phyloP scores from a whole-genome alignment of 371 early-diverging fungal species.

The Mortierella sp. region DNA sequence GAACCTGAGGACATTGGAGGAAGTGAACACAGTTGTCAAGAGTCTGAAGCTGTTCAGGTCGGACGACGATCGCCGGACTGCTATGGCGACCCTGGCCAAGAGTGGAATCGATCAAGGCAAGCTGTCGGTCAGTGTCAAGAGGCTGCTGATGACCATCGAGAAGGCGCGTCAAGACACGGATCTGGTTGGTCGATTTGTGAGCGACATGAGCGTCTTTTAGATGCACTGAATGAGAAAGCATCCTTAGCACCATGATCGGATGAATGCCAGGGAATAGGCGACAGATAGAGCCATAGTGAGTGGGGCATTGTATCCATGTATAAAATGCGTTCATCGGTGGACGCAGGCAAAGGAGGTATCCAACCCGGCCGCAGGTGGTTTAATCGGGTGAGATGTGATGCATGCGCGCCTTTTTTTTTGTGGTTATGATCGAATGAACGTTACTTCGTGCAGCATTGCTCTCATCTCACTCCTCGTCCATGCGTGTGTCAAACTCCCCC shows the following conservation, averaged over 20 bases:
- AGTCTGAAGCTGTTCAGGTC: constrained; percentile 67
- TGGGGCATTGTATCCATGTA: no score
- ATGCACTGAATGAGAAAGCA: background rate
- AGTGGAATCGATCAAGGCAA: constrained; percentile 67
- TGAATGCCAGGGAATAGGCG: background rate
- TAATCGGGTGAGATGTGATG: no score
- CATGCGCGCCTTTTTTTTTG: no score
- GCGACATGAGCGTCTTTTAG: constrained; percentile 56
- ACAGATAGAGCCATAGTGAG: no score
- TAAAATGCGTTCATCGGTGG: no score
- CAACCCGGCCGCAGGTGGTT: no score
- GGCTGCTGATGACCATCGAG: constrained; percentile 87
- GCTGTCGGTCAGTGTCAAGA: constrained; percentile 91
- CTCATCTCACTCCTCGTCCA: no score
- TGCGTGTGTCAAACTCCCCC: no score
- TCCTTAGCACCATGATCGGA: no score
- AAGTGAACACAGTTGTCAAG: constrained; percentile 80
- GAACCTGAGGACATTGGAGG: constrained; percentile 70
- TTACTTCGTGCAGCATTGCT: no score
- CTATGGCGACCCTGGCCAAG: constrained; percentile 63
- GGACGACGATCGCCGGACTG: constrained; percentile 66
- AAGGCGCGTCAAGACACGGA: constrained; percentile 88
- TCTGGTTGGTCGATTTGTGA: constrained; percentile 70
- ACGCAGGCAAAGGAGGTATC: no score
- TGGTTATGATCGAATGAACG: no score